phyloP scores from a whole-genome alignment of 305 asterid genomes.

The Fraxinus velutina region DNA sequence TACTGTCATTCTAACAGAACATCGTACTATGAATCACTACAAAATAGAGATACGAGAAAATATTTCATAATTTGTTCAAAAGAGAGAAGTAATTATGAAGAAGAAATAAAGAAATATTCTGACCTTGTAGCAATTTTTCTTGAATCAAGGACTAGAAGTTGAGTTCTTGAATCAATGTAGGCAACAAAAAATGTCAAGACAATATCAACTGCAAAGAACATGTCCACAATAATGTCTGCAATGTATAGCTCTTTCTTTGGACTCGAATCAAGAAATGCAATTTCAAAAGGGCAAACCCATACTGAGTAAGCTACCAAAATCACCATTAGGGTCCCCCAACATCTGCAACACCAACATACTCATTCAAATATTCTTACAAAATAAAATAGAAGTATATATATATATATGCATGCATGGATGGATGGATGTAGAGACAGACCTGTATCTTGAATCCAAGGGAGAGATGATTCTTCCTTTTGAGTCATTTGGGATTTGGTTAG shows the following conservation, averaged over 20 bases:
- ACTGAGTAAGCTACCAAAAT: conserved; percentile 65
- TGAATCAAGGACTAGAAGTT: conserved; percentile 52
- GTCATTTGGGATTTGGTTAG: conserved; percentile 14
- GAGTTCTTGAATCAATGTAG: conserved; percentile 71
- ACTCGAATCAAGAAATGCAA: conserved; percentile 52
- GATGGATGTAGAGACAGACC: conserved; percentile 30
- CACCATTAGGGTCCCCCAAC: conserved; percentile 87
- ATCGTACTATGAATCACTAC: too few species aligned
- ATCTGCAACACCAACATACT: conserved; percentile 38
- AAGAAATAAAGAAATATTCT: neutral
- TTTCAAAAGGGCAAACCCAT: conserved; percentile 81
- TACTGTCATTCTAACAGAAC: neutral
- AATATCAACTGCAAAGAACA: conserved; percentile 65
- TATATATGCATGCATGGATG: neutral
- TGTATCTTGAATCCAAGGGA: conserved; percentile 73
- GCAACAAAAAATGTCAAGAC: conserved; percentile 76
- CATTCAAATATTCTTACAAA: neutral
- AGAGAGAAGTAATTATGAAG: neutral
- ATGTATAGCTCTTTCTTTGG: conserved; percentile 38
- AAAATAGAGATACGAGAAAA: neutral
- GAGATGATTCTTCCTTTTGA: conserved; percentile 42
- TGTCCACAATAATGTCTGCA: conserved; percentile 55
- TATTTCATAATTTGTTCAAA: neutral
- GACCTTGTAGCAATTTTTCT: conserved; percentile 64
- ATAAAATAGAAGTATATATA: neutral